These are phyloP conservation scores for Cryptococcus sp. DNA, from an alignment of 1,284 basidiomycete species.

Conservation along the genomic window DNA sequence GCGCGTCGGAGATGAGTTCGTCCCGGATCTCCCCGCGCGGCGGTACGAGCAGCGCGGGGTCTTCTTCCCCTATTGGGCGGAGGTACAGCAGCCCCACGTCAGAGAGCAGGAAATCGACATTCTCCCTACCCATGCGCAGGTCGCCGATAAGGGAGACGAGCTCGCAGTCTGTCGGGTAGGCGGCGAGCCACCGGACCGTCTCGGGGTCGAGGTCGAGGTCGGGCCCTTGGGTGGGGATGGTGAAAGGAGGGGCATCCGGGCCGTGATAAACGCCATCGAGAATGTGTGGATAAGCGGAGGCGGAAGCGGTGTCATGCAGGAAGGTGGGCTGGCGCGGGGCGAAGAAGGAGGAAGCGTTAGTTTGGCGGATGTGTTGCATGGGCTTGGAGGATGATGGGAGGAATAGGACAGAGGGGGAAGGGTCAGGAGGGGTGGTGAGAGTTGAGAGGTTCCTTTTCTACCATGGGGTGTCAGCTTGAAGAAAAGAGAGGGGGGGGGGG, in stretches of 20 bases:
- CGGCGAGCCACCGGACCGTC: slow-evolving; percentile 31
- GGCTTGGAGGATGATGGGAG: slow-evolving; percentile 20
- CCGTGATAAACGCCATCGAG: not conserved
- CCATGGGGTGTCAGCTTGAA: not conserved
- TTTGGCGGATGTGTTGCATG: slow-evolving; percentile 19
- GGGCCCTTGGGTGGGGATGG: not conserved
- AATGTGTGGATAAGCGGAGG: not conserved
- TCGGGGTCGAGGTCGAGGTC: slow-evolving; percentile 27
- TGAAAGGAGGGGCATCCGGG: slow-evolving; percentile 7
- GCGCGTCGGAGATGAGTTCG: slow-evolving; percentile 32
- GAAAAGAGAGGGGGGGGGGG: not conserved
- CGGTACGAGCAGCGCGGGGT: slow-evolving; percentile 32
- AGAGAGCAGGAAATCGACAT: slow-evolving; percentile 34
- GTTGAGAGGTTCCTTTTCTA: slow-evolving; percentile 7
- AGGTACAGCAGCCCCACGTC: slow-evolving; percentile 38
- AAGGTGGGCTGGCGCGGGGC: slow-evolving; percentile 6
- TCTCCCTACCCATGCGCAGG: slow-evolving; percentile 18
- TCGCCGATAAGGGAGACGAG: slow-evolving; percentile 26
- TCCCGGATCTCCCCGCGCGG: slow-evolving; percentile 28
- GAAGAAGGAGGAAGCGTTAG: slow-evolving; percentile 23
- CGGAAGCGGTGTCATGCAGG: not conserved
- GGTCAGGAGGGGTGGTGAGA: slow-evolving; percentile 25
- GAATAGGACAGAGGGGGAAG: slow-evolving; percentile 26
- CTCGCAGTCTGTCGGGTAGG: slow-evolving; percentile 32
- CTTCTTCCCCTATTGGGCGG: slow-evolving; percentile 14